These are phyloP conservation scores for Silybum marianum DNA, from an alignment of 129 eudicot genomes.

Conservation along the genomic window DNA sequence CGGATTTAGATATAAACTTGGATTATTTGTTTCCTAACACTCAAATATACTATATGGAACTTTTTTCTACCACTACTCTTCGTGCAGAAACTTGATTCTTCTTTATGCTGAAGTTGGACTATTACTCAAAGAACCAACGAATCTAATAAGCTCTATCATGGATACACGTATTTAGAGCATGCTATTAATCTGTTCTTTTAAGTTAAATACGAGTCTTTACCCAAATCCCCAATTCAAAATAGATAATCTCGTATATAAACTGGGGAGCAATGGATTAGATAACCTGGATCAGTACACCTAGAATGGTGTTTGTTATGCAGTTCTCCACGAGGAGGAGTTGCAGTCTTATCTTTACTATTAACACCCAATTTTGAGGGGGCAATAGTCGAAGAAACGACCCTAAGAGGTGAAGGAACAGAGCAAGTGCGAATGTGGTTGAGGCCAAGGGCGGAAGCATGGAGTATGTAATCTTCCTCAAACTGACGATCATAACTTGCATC, in stretches of 20 bases:
- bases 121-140: constrained; percentile 4
- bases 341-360: constrained; percentile 21
- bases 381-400: constrained; percentile 25
- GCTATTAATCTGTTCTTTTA: constrained; percentile 34
- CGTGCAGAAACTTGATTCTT: not conserved
- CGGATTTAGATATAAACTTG: not conserved
- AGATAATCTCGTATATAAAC: not conserved
- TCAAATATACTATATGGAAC: constrained; percentile 5
- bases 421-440: constrained; percentile 84
- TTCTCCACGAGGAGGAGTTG: constrained; percentile 24
- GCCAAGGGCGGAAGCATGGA: constrained; percentile 66
- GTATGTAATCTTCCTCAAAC: constrained; percentile 46
- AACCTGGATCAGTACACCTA: constrained; percentile 36
- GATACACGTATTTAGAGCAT: constrained; percentile 4
- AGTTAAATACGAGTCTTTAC: constrained; percentile 3
- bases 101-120: not conserved
- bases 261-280: constrained; percentile 3
- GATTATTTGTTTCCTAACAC: constrained; percentile 4
- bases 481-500: constrained; percentile 24
- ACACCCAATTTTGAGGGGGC: constrained; percentile 37
- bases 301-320: constrained; percentile 1
- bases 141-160: not conserved
- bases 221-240: constrained; percentile 5
- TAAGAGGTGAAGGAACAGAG: constrained; percentile 62
- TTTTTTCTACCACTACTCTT: not conserved